Percentiles rank a stretch among this genome's conserved stretches.
Conservation (phyloP, 352 stramenopile genomes). For the Pythium plurisporium region DNA sequence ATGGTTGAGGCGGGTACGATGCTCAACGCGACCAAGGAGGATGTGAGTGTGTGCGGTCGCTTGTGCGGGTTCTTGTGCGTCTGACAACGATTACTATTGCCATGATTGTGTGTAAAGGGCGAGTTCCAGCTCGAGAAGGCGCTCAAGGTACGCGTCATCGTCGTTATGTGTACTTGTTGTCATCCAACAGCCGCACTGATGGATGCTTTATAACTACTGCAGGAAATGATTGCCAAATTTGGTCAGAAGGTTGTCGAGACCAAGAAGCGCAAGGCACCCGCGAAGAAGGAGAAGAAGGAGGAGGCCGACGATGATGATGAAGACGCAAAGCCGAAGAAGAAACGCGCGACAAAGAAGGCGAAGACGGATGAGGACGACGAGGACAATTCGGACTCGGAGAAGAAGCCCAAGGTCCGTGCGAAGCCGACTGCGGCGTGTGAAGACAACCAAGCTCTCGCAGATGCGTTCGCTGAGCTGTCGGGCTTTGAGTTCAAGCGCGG, state of each 20-base stretch:
- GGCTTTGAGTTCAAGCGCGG: constrained; percentile 86
- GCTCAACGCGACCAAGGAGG: constrained; percentile 77
- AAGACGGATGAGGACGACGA: constrained; percentile 39
- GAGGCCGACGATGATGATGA: constrained; percentile 16
- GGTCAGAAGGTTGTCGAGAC: constrained; percentile 43
- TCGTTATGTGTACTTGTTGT: background rate
- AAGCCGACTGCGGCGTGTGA: constrained; percentile 46
- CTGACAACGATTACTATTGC: too few relatives aligned
- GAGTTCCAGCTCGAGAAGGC: constrained; percentile 73
- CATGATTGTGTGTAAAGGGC: too few relatives aligned
- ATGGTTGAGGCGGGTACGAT: constrained; percentile 80
- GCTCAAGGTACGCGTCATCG: constrained; percentile 32
- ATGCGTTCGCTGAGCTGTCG: constrained; percentile 78
- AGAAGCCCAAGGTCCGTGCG: constrained; percentile 43
- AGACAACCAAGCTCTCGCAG: constrained; percentile 66
- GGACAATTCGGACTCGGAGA: constrained; percentile 41
- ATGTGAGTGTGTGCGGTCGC: constrained; percentile 33
- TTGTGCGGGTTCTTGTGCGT: too few relatives aligned
- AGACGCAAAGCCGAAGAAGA: constrained; percentile 28
- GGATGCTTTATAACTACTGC: background rate
- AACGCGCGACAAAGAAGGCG: constrained; percentile 27
- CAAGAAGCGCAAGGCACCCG: constrained; percentile 54
- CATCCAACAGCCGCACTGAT: background rate
- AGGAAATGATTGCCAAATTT: constrained; percentile 84
- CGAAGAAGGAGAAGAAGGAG: constrained; percentile 33